Evolutionary conservation across 164 flowering plant genomes (phyloP).

Genomic region (Santalum album): DNA sequence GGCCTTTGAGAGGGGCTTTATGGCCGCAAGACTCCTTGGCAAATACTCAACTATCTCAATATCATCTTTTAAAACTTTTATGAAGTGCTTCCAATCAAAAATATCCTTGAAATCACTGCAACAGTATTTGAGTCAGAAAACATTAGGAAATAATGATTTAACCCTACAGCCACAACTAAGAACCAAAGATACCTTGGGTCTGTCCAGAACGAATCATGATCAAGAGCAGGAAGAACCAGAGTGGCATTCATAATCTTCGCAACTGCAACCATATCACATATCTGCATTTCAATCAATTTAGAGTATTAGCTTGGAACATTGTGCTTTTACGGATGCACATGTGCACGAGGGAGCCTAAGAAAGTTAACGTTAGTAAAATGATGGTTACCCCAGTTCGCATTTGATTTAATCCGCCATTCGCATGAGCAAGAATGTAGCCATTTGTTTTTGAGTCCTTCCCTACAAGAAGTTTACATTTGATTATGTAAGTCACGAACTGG

Average conservation of each 20-base stretch:
- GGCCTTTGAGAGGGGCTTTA: constrained; percentile 47
- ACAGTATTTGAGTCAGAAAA: no score
- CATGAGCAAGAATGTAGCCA: constrained; percentile 74
- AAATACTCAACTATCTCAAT: constrained; percentile 61
- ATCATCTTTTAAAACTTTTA: constrained; percentile 61
- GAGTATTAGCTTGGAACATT: no score
- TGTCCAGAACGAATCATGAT: constrained; percentile 81
- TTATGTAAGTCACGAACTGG: background rate
- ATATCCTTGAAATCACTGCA: constrained; percentile 72
- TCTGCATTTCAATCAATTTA: constrained; percentile 29
- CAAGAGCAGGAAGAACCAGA: constrained; percentile 80
- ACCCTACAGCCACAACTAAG: no score
- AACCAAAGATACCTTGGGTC: constrained; percentile 96
- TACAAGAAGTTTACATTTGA: constrained; percentile 11
- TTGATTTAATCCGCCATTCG: constrained; percentile 96
- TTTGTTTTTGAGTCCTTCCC: constrained; percentile 33
- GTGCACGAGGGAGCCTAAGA: no score
- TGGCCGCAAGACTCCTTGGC: constrained; percentile 31
- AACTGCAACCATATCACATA: constrained; percentile 88
- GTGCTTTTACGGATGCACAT: no score
- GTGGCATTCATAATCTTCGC: constrained; percentile 94
- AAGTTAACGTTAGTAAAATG: no score
- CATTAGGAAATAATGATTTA: no score
- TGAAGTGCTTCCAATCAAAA: constrained; percentile 78
- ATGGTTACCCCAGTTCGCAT: constrained; percentile 99